Evolutionary conservation across 306 rosid genomes (phyloP), one percentile per base, ranked within the genome.

Genomic region (Arachis hypogaea): DNA sequence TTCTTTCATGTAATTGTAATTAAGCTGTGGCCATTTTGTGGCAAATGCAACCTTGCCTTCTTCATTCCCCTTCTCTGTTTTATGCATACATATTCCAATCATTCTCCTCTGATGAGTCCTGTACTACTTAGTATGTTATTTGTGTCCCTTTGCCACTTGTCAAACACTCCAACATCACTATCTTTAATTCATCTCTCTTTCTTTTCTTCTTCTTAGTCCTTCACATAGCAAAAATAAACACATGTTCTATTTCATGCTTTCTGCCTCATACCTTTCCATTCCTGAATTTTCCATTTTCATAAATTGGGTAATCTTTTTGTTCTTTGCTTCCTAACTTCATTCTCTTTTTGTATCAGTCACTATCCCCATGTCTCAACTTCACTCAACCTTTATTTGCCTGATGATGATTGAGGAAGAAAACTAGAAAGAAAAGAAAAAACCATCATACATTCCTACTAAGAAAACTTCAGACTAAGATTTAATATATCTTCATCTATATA

Each of bases 71-170:
- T 70, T 42, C 46, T 49, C 42, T 42, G 56, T 54, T 61, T 2
- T 33, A 60, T 43, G 66, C 18, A 1, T 33, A 33, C 38, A 33
- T 22, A 22, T n/a, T 42, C 12, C 51, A 73, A 43, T 45, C 62
- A 68, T 78, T 74, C 49, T 65, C 49, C 38, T 33, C 38, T 33
- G 4, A 33, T 33, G 38, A 33, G 38, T 33, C 66, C 71, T 63
- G 36, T 42, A 33, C 38, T 33, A 33, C 29, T 40, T 30, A 59
- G 79, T 79, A 66, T 67, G 75, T 78, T 47, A 18, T 49, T 78
- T 51, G 63, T 71, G 40, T 33, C 8, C 51, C 69, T 66, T 50
- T 0, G 51, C 43, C 54, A 68, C 63, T 50, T 69, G 16, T 33
- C 71, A 77, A 54, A 36, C 7, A 14, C 29, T 14, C 16, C 5